A percentile compares a stretch with the other conserved stretches of the same genome.
Evolutionary conservation across 495 filamentous ascomycete species (phyloP).

Genomic region (Achaetomiella virescens): DNA sequence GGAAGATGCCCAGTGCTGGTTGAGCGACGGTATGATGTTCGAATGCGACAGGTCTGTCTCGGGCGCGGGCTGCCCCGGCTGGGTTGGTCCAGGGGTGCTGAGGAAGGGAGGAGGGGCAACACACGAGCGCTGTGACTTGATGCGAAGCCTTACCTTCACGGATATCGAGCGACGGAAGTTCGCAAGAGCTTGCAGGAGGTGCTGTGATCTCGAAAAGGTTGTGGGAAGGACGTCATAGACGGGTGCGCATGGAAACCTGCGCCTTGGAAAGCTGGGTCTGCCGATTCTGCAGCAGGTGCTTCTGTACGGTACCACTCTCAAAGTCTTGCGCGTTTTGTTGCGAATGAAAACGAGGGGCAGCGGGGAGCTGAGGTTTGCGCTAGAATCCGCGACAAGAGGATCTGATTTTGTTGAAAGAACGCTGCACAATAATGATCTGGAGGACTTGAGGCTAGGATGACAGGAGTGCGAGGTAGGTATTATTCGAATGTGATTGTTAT

Average conservation of each 20-base stretch:
- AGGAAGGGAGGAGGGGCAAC: constrained; percentile 3
- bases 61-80: neutral
- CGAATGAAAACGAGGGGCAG: too few relatives aligned
- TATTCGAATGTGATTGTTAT: too few relatives aligned
- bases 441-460: too few relatives aligned
- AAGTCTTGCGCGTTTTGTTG: neutral
- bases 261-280: neutral
- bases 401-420: too few relatives aligned
- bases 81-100: neutral
- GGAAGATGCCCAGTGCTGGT: neutral
- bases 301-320: neutral
- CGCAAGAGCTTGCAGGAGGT: neutral
- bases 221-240: constrained; percentile 8
- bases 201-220: neutral
- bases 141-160: constrained; percentile 3
- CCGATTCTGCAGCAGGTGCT: neutral
- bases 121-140: neutral
- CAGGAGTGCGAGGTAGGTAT: too few relatives aligned
- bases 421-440: too few relatives aligned
- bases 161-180: neutral
- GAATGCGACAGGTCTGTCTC: neutral
- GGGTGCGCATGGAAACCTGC: neutral
- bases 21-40: constrained; percentile 1
- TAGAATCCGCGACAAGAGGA: too few relatives aligned
- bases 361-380: too few relatives aligned